Percentiles rank a stretch among this genome's conserved stretches.
phyloP scores from a whole-genome alignment of 331 rosid genomes.

The Pyracantha coccinea region DNA sequence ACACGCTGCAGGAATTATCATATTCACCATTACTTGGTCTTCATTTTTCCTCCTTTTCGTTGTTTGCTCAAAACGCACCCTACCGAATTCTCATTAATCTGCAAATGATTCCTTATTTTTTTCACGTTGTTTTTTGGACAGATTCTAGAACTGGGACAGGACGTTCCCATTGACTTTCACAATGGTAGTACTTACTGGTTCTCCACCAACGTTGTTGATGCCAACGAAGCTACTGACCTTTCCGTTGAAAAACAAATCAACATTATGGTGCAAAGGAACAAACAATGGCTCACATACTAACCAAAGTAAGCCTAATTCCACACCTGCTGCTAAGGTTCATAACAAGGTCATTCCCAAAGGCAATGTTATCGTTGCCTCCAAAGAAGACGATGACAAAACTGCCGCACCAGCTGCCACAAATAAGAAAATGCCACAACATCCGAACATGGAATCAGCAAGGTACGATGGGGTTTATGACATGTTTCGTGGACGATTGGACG shows the following conservation, averaged over 20 bases:
- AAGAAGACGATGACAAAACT: not conserved
- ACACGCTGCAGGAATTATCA: too few species aligned
- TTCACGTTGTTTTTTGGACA: too few species aligned
- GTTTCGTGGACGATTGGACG: not conserved
- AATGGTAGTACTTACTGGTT: not conserved
- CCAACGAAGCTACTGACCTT: not conserved
- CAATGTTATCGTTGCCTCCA: not conserved
- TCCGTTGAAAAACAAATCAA: not conserved
- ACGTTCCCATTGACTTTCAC: not conserved
- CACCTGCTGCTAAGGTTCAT: not conserved
- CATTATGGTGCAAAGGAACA: not conserved
- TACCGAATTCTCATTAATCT: too few species aligned
- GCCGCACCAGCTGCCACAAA: not conserved
- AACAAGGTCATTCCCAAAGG: not conserved
- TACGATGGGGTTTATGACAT: not conserved
- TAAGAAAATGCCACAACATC: not conserved
- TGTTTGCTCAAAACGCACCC: too few species aligned
- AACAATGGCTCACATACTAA: not conserved
- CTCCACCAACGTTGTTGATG: not conserved
- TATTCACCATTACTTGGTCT: too few species aligned
- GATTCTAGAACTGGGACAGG: too few species aligned
- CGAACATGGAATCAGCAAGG: not conserved
- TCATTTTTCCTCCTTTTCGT: too few species aligned
- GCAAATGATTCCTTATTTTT: too few species aligned
- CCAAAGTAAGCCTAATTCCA: not conserved